Conservation (phyloP, 805 yeast genomes). For the Pichia sporocuriosa region DNA sequence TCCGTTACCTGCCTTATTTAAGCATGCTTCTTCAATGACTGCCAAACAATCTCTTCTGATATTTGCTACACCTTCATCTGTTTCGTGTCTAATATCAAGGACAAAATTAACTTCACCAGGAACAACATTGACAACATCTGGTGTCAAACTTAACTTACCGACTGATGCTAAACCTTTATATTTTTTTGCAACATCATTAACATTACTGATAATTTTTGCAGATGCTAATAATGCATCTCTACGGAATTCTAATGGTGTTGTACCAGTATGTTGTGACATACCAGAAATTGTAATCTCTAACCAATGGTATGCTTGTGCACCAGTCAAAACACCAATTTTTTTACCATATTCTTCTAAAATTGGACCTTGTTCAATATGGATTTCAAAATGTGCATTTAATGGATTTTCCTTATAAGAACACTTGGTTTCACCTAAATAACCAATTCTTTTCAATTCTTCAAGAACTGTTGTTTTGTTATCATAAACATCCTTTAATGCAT, state of each 20-base stretch:
- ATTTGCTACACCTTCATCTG: conserved; percentile 38
- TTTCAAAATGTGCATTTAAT: conserved; percentile 62
- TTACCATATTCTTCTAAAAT: conserved; percentile 49
- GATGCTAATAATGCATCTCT: conserved; percentile 57
- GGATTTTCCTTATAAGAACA: conserved; percentile 47
- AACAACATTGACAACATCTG: conserved; percentile 61
- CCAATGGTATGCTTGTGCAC: conserved; percentile 66
- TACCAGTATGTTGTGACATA: conserved; percentile 66
- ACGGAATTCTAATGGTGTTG: conserved; percentile 58
- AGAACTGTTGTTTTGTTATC: conserved; percentile 45
- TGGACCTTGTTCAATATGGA: conserved; percentile 77
- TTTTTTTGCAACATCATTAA: conserved; percentile 47
- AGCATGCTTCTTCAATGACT: conserved; percentile 16
- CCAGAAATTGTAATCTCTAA: conserved; percentile 50
- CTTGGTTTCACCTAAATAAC: conserved; percentile 48
- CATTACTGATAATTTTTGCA: conserved; percentile 47
- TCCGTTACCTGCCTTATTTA: conserved; percentile 28
- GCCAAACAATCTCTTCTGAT: conserved; percentile 33
- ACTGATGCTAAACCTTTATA: conserved; percentile 51
- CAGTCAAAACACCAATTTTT: conserved; percentile 58
- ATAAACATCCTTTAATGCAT: conserved; percentile 45
- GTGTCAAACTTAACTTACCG: conserved; percentile 50
- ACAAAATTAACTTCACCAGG: conserved; percentile 56
- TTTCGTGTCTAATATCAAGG: conserved; percentile 52
- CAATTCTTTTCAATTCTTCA: conserved; percentile 53